Conservation (phyloP, 176 grass and related monocot species). For the Saccharum spontaneum region DNA sequence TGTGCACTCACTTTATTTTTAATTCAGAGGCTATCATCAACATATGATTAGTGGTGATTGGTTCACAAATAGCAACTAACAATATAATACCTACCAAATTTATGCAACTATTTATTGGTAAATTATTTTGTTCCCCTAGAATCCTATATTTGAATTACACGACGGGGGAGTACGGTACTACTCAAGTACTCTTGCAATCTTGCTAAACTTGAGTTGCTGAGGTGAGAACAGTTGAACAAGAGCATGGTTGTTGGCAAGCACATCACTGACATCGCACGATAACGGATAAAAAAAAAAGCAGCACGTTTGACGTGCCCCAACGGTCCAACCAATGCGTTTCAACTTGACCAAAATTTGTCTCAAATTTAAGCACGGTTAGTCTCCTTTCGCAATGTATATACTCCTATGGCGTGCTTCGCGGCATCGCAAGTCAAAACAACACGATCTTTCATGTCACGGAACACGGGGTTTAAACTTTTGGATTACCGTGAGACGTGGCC, state of each 20-base stretch:
- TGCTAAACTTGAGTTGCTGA: neutral
- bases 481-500: neutral
- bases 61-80: too few species aligned
- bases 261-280: neutral
- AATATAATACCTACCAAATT: too few species aligned
- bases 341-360: neutral
- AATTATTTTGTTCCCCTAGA: too few species aligned
- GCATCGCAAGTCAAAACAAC: neutral
- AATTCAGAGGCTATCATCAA: too few species aligned
- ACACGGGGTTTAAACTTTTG: neutral
- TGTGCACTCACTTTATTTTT: too few species aligned
- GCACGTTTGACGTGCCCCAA: neutral
- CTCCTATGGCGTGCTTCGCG: neutral
- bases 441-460: neutral
- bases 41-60: too few species aligned
- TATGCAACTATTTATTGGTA: too few species aligned
- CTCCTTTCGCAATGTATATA: neutral
- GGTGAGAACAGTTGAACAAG: neutral
- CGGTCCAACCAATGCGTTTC: neutral
- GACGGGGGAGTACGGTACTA: fast-evolving
- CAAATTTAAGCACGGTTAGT: neutral
- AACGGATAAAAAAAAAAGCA: neutral
- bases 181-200: neutral
- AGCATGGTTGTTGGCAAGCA: neutral
- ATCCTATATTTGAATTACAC: neutral